These are phyloP conservation scores for Rickenella mellea DNA, from an alignment of 768 basidiomycete species.

Conservation along the genomic window DNA sequence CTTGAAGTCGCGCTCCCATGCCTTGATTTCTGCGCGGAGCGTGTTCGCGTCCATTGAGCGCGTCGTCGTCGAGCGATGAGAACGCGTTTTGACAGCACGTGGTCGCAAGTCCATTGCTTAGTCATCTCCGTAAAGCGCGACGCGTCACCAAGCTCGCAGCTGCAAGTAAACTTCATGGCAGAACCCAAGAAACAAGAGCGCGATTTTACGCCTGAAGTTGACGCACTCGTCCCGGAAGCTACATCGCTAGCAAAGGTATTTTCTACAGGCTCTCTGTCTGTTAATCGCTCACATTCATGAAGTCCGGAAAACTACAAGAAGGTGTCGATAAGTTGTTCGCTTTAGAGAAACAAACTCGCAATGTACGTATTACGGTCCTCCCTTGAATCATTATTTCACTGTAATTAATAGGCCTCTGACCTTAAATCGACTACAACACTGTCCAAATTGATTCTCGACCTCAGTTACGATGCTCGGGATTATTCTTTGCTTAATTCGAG, in stretches of 20 bases:
- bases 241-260: conserved; percentile 60
- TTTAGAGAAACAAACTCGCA: conserved; percentile 94
- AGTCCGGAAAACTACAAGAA: conserved; percentile 79
- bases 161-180: conserved; percentile 45
- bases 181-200: conserved; percentile 79
- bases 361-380: conserved; percentile 41
- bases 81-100: too few relatives aligned
- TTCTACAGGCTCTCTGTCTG: conserved; percentile 1
- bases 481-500: conserved; percentile 62
- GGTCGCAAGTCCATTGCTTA: background rate
- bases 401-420: conserved; percentile 78
- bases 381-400: background rate
- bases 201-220: conserved; percentile 81
- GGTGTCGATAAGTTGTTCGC: conserved; percentile 82
- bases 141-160: conserved; percentile 40
- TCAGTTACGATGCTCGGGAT: conserved; percentile 65
- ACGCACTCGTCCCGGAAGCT: conserved; percentile 61
- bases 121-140: conserved; percentile 26
- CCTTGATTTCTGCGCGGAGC: conserved; percentile 63
- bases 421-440: conserved; percentile 83
- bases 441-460: conserved; percentile 60
- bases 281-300: conserved; percentile 10
- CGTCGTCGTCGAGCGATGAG: conserved; percentile 21
- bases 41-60: conserved; percentile 30
- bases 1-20: conserved; percentile 68